Conservation (phyloP, 306 rosid genomes). For the Cicer arietinum region DNA sequence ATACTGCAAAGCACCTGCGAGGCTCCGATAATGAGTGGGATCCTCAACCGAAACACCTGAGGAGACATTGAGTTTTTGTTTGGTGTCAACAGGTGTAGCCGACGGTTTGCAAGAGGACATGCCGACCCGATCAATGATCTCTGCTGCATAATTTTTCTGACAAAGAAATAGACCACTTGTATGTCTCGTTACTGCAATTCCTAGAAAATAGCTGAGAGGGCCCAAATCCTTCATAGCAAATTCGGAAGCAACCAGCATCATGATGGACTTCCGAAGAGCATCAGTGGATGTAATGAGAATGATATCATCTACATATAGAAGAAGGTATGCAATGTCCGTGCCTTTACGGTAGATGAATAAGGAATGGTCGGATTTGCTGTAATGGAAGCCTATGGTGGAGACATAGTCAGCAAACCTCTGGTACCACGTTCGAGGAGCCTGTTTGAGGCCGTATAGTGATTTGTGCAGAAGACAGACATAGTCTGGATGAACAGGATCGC, state of each 20-base stretch:
- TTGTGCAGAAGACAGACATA: background rate
- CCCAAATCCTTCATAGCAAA: too few species aligned
- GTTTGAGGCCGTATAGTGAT: background rate
- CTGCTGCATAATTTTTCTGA: background rate
- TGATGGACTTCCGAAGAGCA: too few species aligned
- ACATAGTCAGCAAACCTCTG: background rate
- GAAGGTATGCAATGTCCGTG: background rate
- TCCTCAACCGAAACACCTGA: too few species aligned
- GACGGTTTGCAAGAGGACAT: background rate
- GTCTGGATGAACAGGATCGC: too few species aligned
- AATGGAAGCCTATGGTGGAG: background rate
- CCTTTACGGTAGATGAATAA: constrained; percentile 3
- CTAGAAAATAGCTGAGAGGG: background rate
- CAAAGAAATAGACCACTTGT: background rate
- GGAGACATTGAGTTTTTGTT: too few species aligned
- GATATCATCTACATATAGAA: too few species aligned
- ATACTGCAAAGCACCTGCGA: too few species aligned
- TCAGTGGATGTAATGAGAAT: too few species aligned
- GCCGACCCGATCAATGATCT: background rate
- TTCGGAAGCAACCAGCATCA: too few species aligned
- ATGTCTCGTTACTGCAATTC: background rate
- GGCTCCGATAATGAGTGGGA: too few species aligned
- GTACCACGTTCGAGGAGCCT: background rate
- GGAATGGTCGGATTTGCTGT: background rate
- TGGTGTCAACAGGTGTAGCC: background rate